Base-by-base conservation (phyloP, 1,139 yeast genomes). In the Protomyces inouyei region DNA sequence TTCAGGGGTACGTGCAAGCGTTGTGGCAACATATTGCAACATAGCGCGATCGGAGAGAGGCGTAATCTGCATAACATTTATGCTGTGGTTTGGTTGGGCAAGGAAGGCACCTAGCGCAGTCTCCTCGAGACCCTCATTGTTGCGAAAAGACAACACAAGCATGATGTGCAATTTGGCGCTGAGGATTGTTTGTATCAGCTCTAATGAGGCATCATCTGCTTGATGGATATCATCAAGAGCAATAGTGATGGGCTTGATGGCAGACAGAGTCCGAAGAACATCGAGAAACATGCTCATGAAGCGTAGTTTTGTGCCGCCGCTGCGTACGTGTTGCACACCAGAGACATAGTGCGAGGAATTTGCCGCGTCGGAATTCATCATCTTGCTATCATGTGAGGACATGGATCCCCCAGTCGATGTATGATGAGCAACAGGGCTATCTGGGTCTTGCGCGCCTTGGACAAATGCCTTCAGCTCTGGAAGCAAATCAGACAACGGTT, bases 201-300 rank as follows among this genome's bases (percentile, higher is more conserved):
- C 68, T 2, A 67, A 36, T 8, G 68, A 52, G 23, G 68, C 69
- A 25, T 63, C 65, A 28, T 67, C 68, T 12, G 68, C 67, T 28
- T 21, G 10, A 16, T 68, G 68, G 10, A 66, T 12, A 25, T 68
- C 70, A 32, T 66, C 70, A 25, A 68, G 9, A 14, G 57, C 60
- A 14, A 64, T 18, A 2, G 68, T 59, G 23, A 67, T 35, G 12
- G 60, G 43, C 18, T 61, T 64, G 52, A 67, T 52, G 21, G 67
- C 64, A 9, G 68, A 43, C 32, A 68, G 43, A n/a, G 56, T 57
- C 12, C 68, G 64, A 16, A 67, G 52, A 8, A 61, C 57, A 28
- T 68, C 56, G 8, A 66, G 40, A 18, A 67, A 36, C 23, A 65
- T 54, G 8, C 65, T 55, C 14, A 67, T 60, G 21, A 65, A 48